Evolutionary conservation across 176 grass and related monocot species (phyloP), one percentile per base, ranked within the genome.

Genomic region (barley (Hordeum vulgare)): DNA sequence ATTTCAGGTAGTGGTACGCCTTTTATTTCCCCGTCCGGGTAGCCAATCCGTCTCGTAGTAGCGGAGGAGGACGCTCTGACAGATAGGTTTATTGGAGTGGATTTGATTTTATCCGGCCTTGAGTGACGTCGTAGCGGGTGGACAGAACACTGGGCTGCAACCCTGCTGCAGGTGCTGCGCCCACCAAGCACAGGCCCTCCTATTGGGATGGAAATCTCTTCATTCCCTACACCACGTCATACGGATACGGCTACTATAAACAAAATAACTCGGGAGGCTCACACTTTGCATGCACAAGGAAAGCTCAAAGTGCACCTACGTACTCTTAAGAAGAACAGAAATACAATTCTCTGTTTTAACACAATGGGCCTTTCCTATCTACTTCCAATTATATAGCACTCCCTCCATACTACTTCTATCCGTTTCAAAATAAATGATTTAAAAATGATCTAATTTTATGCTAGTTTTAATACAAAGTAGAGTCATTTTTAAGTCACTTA

Each of bases 81-180:
- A 1, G 6, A 10, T 2, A 12, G 28, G 23, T 61, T 25, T 13
- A 47, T 47, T 47, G 5, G 44, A 25, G n/a, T 24, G 57, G 24
- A 66, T 54, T 84, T 45, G 76, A 84, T n/a, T 47, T 80, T 10
- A 65, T 58, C 9, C 67, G 68, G 27, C 42, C 79, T 57, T 64
- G 26, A 58, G 75, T 79, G 86, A 79, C 75, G 86, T 79, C n/a
- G n/a, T n/a, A 58, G 15, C 81, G 25, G 63, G n/a, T 42, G 80
- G 71, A 51, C 63, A 41, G 26, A 85, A 85, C 62, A 34, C 12
- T 5, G 18, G 39, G 77, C 70, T 27, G 61, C 54, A 27, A 63
- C n/a, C n/a, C n/a, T n/a, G n/a, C n/a, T n/a, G n/a, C n/a, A n/a
- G 24, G 21, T 28, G 17, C 28, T 20, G 62, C 62, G 28, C 65